A percentile compares a stretch with the other conserved stretches of the same genome.
phyloP scores from a whole-genome alignment of 2,329 filamentous ascomycete genomes.

The Alternaria panax region DNA sequence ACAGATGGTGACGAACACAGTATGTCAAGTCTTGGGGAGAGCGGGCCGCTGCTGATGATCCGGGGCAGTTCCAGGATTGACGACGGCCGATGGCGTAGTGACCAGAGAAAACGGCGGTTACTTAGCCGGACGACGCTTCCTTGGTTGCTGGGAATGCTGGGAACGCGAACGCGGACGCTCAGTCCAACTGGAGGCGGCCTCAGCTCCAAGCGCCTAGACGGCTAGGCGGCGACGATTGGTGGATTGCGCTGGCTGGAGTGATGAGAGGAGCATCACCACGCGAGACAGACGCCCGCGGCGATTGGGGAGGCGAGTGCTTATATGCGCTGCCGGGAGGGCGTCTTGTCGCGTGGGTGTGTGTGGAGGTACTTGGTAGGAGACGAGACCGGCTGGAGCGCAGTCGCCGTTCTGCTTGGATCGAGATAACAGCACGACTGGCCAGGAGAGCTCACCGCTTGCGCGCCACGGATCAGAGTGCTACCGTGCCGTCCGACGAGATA shows the following conservation, averaged over 20 bases:
- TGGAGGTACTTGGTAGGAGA: neutral
- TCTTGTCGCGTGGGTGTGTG: neutral
- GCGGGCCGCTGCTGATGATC: conserved; percentile 17
- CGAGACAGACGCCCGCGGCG: conserved; percentile 2
- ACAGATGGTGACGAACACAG: conserved; percentile 19
- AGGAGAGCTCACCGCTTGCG: conserved; percentile 14
- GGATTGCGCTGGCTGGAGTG: conserved; percentile 6
- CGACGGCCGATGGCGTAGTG: conserved; percentile 4
- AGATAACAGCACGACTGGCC: conserved; percentile 18
- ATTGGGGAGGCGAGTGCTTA: conserved; percentile 7
- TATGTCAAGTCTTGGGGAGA: conserved; percentile 5
- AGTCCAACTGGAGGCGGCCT: conserved; percentile 6
- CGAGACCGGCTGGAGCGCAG: conserved; percentile 19
- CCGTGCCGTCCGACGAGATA: conserved; percentile 5
- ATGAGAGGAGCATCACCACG: conserved; percentile 5
- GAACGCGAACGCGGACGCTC: neutral
- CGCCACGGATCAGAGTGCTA: conserved; percentile 1
- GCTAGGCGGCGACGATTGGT: conserved; percentile 6
- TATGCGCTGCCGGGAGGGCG: conserved; percentile 15
- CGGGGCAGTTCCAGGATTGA: conserved; percentile 15
- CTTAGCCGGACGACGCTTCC: conserved; percentile 8
- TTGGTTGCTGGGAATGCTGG: conserved; percentile 9
- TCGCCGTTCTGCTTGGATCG: conserved; percentile 17
- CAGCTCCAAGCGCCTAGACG: conserved; percentile 8
- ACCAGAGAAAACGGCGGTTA: conserved; percentile 6